These are phyloP conservation scores for Claviceps humidiphila DNA, from an alignment of 2,329 filamentous ascomycete genomes.

Conservation along the genomic window DNA sequence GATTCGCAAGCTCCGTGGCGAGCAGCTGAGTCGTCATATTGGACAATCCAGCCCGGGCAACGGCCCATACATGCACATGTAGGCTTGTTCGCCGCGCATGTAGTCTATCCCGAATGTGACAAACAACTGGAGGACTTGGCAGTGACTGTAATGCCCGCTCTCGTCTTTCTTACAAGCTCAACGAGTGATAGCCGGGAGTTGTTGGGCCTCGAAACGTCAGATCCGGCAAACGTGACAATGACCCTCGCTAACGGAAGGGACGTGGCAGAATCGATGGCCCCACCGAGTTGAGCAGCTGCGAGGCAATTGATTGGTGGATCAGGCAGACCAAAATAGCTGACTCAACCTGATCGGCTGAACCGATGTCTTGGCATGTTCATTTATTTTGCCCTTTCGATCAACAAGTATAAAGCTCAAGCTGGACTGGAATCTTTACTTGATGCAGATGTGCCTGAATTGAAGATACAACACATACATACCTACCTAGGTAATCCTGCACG, in stretches of 20 bases:
- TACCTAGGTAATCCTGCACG: no score
- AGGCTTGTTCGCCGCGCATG: slow-evolving; percentile 13
- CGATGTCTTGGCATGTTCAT: not conserved
- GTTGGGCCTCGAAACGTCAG: not conserved
- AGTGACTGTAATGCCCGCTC: no score
- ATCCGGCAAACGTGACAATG: no score
- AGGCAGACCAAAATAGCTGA: not conserved
- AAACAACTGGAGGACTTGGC: not conserved
- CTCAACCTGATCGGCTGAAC: not conserved
- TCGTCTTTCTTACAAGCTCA: not conserved
- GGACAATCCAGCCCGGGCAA: slow-evolving; percentile 12
- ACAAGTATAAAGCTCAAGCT: no score
- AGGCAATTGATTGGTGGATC: not conserved
- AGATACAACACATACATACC: no score
- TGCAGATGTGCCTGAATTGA: no score
- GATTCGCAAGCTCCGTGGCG: slow-evolving; percentile 73
- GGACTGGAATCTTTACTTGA: no score
- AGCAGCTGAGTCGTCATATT: slow-evolving; percentile 87
- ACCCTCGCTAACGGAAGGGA: not conserved
- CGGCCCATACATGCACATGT: slow-evolving; percentile 14
- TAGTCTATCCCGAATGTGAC: slow-evolving; percentile 8
- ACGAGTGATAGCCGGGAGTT: not conserved
- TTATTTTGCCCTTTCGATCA: no score
- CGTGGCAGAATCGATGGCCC: slow-evolving; percentile 5
- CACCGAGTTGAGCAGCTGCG: not conserved